Evolutionary conservation across 345 rosid genomes (phyloP).

Genomic region (Syzygium jambos): DNA sequence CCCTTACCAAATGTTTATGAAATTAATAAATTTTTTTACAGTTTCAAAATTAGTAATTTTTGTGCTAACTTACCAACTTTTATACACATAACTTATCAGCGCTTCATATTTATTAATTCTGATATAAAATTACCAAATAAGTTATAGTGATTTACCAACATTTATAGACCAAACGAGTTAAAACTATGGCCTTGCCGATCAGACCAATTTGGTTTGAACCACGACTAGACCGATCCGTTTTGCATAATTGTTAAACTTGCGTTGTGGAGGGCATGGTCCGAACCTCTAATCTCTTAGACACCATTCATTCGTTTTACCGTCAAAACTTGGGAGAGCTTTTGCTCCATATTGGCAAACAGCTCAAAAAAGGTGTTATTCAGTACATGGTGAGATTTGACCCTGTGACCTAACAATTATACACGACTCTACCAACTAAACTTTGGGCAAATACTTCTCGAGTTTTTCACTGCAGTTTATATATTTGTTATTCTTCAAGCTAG

Average conservation of each 20-base stretch:
- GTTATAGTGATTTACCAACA: background rate
- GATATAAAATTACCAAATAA: too few species aligned
- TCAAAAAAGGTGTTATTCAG: background rate
- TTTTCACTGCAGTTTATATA: background rate
- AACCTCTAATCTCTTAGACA: background rate
- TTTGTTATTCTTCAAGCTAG: too few species aligned
- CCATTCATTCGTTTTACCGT: fast-evolving
- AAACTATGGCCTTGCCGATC: background rate
- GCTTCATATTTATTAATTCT: too few species aligned
- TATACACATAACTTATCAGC: background rate
- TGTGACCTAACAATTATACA: background rate
- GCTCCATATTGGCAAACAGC: background rate
- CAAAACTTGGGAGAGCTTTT: too few species aligned
- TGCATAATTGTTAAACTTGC: too few species aligned
- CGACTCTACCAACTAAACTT: background rate
- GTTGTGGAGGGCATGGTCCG: too few species aligned
- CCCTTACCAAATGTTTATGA: background rate
- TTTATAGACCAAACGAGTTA: too few species aligned
- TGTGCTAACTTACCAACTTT: background rate
- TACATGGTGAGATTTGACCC: background rate
- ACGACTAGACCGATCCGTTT: background rate
- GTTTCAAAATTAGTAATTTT: background rate
- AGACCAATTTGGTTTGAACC: too few species aligned
- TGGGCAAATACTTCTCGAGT: background rate
- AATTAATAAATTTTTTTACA: too few species aligned